Base-by-base conservation (phyloP, 352 stramenopile genomes). In the Pythium folliculosum region DNA sequence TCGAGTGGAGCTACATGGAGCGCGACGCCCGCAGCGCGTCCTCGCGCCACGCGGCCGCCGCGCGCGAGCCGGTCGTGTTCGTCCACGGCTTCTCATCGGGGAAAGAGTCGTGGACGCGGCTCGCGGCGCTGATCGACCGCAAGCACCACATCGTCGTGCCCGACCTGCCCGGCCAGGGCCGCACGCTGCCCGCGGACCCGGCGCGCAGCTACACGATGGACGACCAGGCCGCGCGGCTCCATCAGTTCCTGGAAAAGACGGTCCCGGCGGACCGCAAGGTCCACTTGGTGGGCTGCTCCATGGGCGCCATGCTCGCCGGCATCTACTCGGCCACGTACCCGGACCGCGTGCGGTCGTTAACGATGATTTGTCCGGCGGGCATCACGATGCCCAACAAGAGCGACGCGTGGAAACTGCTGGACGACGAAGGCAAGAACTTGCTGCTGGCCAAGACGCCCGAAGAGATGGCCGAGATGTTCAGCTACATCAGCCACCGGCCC, bases 1-100 rank as follows among this genome's bases (percentile, higher is more conserved):
- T 88, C 67, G 80, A 79, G 47, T 92, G 83, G 83, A 85, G 77
- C 47, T 92, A 88, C 77, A 82, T 92, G 30, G 80, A 92, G 61
- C 75, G 82, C 22, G 61, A 71, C 16, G 78, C 37, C 37, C 27
- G 27, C 9, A 43, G 37, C 37, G 37, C 37, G 37, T 32, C 37
- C 3, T 17, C 37, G 37, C 37, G 67, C 30, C 78, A 82, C 51
- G 71, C 74, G 32, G 59, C 78, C 22, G 67, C 76, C 22, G 60
- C 48, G 8, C 74, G 71, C 17, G 78, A 88, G 57, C 60, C 80
- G 0, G 79, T 92, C 1, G 73, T 90, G 13, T 86, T 90, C 38
- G 70, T 92, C 45, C 80, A 89, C 44, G 84, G 82, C 65, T 90
- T 90, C 71, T 84, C 75, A 47, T 86, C 80, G 32, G 61, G 80